Evolutionary conservation across 179 eudicot genomes (phyloP), one percentile per base, ranked within the genome.

Genomic region (Carnegiea gigantea): DNA sequence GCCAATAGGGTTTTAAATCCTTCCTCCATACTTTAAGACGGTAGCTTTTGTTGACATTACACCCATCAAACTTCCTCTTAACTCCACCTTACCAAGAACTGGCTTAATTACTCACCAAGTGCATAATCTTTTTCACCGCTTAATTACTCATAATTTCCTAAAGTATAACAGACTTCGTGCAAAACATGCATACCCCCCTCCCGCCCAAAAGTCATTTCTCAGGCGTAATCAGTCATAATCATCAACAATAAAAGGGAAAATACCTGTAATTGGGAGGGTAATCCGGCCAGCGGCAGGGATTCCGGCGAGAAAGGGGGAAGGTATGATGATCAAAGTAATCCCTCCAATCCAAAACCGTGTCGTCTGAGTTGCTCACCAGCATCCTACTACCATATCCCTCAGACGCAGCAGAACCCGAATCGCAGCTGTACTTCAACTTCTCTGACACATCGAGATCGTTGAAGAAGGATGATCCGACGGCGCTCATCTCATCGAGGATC

Each of bases 261-360:
- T 75, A 93, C 99, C 98, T 89, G 82, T 95, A 95, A 86, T 90
- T 86, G n/a, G 87, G 70, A 3, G 93, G 92, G 51, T 80, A 91
- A 76, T 84, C 51, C 5, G 99, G 98, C 99, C 99, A 96, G 1
- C 81, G 86, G 10, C 84, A 57, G 0, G 95, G 86, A 86, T 92
- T 77, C 5, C 98, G 88, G 1, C 97, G 86, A 1, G 90, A 84
- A 70, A 90, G 67, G 0, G 99, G 99, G n/a, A 88, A 88, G 65
- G 97, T 92, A 57, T 94, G 98, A 81, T 94, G 99, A 90, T 96
- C 98, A 86, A 90, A 94, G 73, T 91, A 96, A 84, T 96, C 99
- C 53, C 99, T 92, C 99, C 99, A 96, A 84, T 96, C 99, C 89
- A 96, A 89, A 79, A 96, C 95, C 9, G 86, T 62, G 36, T 92